Evolutionary conservation across 306 rosid species (phyloP).

Genomic region (Vigna trinervia): DNA sequence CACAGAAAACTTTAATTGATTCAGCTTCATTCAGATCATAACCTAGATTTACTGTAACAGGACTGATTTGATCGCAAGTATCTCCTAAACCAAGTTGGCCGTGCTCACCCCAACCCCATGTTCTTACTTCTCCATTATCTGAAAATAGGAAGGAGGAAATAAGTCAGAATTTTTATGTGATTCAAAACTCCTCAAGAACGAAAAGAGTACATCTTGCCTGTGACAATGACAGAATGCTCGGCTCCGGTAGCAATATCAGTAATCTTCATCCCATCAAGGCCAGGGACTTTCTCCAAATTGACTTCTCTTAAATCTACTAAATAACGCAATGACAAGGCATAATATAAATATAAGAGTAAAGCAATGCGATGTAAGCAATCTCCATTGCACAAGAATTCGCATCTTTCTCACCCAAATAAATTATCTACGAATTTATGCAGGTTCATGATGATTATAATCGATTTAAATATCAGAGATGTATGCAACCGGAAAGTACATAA

Average conservation of each 20-base stretch:
- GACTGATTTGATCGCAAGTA: constrained; percentile 60
- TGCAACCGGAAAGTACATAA: constrained; percentile 22
- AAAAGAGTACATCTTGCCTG: constrained; percentile 57
- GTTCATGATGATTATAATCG: neutral
- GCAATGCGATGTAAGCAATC: constrained; percentile 7
- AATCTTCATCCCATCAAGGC: constrained; percentile 56
- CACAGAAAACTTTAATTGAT: constrained; percentile 66
- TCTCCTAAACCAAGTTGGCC: constrained; percentile 97
- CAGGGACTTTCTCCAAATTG: constrained; percentile 57
- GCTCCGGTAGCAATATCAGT: constrained; percentile 78
- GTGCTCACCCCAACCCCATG: constrained; percentile 99
- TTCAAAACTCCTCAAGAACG: neutral
- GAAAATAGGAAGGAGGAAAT: constrained; percentile 12
- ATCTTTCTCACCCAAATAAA: neutral
- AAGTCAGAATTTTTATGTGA: constrained; percentile 27
- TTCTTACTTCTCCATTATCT: constrained; percentile 68
- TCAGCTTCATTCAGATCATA: constrained; percentile 40
- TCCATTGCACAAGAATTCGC: neutral
- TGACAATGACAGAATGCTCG: constrained; percentile 76
- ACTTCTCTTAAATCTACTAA: constrained; percentile 50
- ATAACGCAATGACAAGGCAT: constrained; percentile 25
- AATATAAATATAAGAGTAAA: neutral
- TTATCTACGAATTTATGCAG: constrained; percentile 12
- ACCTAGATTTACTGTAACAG: constrained; percentile 54
- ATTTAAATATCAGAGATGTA: constrained; percentile 19